Conservation (phyloP, 306 rosid species). For the Sophora flavescens region DNA sequence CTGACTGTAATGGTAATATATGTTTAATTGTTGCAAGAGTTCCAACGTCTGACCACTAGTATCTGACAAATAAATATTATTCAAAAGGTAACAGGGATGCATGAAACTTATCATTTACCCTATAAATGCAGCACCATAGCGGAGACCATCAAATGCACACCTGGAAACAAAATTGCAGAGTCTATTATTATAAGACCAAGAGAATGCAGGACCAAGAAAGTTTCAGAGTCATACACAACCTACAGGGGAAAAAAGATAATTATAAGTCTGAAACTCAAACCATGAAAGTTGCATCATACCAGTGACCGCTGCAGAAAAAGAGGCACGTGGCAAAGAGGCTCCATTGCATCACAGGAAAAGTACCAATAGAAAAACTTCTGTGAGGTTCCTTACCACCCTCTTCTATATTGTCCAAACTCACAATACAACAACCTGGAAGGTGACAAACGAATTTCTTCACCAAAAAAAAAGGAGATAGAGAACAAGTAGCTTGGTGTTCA, state of each 20-base stretch:
- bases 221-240: conserved; percentile 6
- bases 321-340: conserved; percentile 83
- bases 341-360: conserved; percentile 83
- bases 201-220: conserved; percentile 32
- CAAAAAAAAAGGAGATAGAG: neutral
- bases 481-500: conserved; percentile 13
- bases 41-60: conserved; percentile 14
- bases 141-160: conserved; percentile 99
- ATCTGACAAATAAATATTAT: conserved; percentile 21
- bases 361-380: conserved; percentile 50
- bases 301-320: conserved; percentile 96
- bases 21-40: neutral
- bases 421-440: conserved; percentile 82
- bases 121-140: conserved; percentile 95
- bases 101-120: conserved; percentile 63
- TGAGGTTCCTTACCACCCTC: conserved; percentile 48
- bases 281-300: conserved; percentile 63
- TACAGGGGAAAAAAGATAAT: conserved; percentile 22
- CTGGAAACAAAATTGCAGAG: conserved; percentile 52
- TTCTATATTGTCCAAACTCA: conserved; percentile 59
- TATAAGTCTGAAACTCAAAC: conserved; percentile 40
- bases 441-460: conserved; percentile 17
- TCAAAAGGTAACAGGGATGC: conserved; percentile 12
- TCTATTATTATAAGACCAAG: conserved; percentile 16
- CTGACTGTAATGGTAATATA: conserved; percentile 19